Evolutionary conservation across 805 yeast genomes (phyloP).

Genomic region (Lipomyces japonicus): DNA sequence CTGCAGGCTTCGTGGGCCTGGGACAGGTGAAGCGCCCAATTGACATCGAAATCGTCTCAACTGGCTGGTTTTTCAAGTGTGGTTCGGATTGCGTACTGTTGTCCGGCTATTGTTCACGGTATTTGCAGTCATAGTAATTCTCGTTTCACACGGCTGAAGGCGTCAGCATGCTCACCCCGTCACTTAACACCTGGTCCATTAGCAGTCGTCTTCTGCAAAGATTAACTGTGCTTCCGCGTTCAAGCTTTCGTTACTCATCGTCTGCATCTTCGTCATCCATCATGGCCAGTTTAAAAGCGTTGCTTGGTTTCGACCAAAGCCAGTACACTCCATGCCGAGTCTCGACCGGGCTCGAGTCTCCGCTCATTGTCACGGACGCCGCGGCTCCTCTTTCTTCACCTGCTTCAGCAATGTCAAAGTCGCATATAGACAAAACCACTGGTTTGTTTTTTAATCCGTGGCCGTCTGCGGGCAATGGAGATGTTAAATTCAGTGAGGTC

Average conservation of each 20-base stretch:
- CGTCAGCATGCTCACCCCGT: too few species aligned
- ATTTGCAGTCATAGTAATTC: too few species aligned
- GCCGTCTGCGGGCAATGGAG: conserved; percentile 15
- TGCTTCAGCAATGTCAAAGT: conserved; percentile 6
- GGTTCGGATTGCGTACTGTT: too few species aligned
- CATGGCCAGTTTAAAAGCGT: background rate
- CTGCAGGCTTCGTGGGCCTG: too few species aligned
- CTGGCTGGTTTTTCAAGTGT: too few species aligned
- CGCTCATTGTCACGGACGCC: conserved; percentile 6
- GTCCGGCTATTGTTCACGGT: too few species aligned
- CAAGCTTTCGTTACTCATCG: conserved; percentile 3
- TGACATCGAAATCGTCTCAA: too few species aligned
- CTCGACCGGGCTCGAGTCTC: background rate
- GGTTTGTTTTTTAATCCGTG: conserved; percentile 17
- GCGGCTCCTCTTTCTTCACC: conserved; percentile 6
- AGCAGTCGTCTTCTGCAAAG: too few species aligned
- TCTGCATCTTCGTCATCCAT: conserved; percentile 8
- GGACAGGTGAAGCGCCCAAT: too few species aligned
- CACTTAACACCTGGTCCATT: too few species aligned
- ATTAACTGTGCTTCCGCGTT: too few species aligned
- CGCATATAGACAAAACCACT: conserved; percentile 1
- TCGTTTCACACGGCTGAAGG: too few species aligned
- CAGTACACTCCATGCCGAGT: background rate
- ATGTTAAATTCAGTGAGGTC: conserved; percentile 2
- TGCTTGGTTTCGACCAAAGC: background rate